These are phyloP conservation scores for Xylaria polymorpha DNA, from an alignment of 2,329 filamentous ascomycete genomes.

Conservation along the genomic window DNA sequence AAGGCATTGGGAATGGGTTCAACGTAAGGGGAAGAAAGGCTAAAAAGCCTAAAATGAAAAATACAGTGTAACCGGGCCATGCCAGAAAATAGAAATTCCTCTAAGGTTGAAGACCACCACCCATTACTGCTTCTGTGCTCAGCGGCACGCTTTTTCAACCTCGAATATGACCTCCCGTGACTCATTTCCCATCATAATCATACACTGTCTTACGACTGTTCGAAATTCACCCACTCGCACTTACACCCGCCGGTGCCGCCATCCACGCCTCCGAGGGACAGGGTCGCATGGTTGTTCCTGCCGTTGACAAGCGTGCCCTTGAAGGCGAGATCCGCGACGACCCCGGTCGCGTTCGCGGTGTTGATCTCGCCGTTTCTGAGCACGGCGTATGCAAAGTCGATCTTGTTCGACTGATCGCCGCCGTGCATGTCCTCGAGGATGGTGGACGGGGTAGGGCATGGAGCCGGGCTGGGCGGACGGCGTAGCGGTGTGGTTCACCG, in stretches of 20 bases:
- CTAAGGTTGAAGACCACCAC: background rate
- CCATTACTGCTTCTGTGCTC: background rate
- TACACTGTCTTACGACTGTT: slow-evolving; percentile 22
- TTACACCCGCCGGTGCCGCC: slow-evolving; percentile 72
- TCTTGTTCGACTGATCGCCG: slow-evolving; percentile 64
- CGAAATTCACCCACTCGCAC: slow-evolving; percentile 70
- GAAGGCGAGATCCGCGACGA: slow-evolving; percentile 62
- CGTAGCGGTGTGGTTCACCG: slow-evolving; percentile 37
- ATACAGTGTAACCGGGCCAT: background rate
- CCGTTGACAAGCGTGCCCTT: slow-evolving; percentile 67
- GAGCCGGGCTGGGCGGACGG: slow-evolving; percentile 61
- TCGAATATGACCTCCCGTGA: background rate
- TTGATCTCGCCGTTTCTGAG: slow-evolving; percentile 60
- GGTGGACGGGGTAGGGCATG: slow-evolving; percentile 72
- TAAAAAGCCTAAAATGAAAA: background rate
- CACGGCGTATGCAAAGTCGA: slow-evolving; percentile 65
- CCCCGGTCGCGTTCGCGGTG: slow-evolving; percentile 56
- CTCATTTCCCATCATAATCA: slow-evolving; percentile 8
- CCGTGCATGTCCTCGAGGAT: slow-evolving; percentile 72
- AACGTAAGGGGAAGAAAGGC: background rate
- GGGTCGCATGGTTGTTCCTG: slow-evolving; percentile 53
- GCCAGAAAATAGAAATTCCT: background rate
- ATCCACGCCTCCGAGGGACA: slow-evolving; percentile 68
- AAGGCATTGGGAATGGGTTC: background rate
- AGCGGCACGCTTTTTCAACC: background rate